Evolutionary conservation across 192 early-diverging fungal species (phyloP), one percentile per base, ranked within the genome.

Genomic region (Physocladia obscura): DNA sequence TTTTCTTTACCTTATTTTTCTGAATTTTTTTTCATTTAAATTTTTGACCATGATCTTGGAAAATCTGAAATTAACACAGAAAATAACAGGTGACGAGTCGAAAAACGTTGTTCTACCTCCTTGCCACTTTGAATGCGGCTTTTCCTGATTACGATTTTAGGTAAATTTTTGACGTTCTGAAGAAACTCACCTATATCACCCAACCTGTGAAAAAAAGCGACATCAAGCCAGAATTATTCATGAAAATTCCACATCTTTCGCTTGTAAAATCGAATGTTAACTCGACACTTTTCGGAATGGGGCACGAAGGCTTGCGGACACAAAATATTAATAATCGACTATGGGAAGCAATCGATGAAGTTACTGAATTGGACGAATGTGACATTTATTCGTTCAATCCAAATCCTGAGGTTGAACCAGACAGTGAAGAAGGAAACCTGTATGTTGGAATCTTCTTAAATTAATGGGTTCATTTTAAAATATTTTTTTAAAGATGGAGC

Each of bases 91-190:
- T 90, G 1, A 87, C 93, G 2, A 91, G 91, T 22, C 82, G 94
- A 36, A 90, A 90, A 80, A 94, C 92, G 4, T 82, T 97, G 37
- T 97, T 97, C 74, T 96, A 96, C 65, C 82, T 99, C 30, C 89
- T 99, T 21, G 92, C 91, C 15, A 99, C 97, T 3, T 80, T 99
- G 37, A 99, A 99, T 75, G 90, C 94, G 2, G 91, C 92, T 6
- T 99, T 92, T 64, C 95, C 97, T 11, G 95, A 99, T 76, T 94
- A 97, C 74, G 97, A 98, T 75, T 99, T 96, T 82, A 94, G 89
- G 89, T 90, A 80, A 47, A 76, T 50, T 21, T 22, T 32, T 3
- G 54, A 19, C 34, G 44, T 49, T 63, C 22, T 26, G 44, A 30
- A 4, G 57, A 59, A 55, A 55, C 0, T 15, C 13, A 55, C 24